Base-by-base conservation (phyloP, 371 early-diverging fungal species). In the Gilbertella persicaria region DNA sequence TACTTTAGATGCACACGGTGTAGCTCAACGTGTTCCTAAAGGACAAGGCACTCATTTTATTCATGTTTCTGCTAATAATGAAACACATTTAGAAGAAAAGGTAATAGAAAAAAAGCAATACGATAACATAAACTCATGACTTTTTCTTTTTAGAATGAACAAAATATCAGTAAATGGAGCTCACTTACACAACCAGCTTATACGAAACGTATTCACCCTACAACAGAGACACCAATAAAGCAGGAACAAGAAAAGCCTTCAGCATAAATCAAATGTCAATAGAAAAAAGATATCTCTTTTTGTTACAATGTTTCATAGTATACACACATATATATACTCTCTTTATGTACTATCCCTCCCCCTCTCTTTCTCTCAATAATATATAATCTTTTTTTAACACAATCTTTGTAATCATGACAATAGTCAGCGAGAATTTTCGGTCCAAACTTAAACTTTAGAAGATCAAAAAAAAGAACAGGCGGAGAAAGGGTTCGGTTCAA, bases 11-110 rank as follows among this genome's bases (percentile, higher is more conserved):
- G 51, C 58, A 3, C 46, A 71, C 24, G 77, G 77, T 25, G 67
- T 77, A 2, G 77, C 77, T 25, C 71, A 67, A 13, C 66, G 71
- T 36, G 77, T 77, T 19, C 67, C 69, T 3, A 58, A 66, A 35
- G 77, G 77, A 5, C 63, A 73, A 57, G 77, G 77, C 10, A 77
- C 77, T 12, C 77, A 77, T 47, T 59, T 63, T 20, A 77, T 77
- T 36, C 66, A 71, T 49, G 62, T 73, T 20, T 71, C 73, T 35
- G 47, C 61, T 9, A 58, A 63, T 13, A 63, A 66, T 16, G 73
- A 75, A 44, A 75, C 73, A 28, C 58, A 54, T 24, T 45, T 68
- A 23, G 64, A 68, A 58, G 64, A 68, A 49, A 68, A 68, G 68
- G 68, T 67, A 67, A 50, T 20, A 19, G 26, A 35, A 12, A 13